Conservation (phyloP, 495 filamentous ascomycete genomes). For the Daldinia bambusicola region DNA sequence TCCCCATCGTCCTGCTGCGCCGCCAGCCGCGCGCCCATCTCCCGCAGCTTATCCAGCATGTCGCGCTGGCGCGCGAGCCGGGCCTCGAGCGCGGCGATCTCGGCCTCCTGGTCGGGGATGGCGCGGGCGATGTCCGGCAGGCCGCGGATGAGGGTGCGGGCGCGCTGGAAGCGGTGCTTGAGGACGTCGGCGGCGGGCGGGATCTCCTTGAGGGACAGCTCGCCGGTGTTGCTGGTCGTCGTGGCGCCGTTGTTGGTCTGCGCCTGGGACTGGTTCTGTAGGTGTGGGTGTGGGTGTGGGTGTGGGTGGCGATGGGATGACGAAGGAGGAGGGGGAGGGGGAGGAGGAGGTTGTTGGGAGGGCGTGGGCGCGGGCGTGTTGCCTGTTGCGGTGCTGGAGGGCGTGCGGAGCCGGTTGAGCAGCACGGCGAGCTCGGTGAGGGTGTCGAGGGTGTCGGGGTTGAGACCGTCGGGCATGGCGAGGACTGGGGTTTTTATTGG, state of each 20-base stretch:
- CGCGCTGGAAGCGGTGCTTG: slow-evolving; percentile 82
- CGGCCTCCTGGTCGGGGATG: slow-evolving; percentile 80
- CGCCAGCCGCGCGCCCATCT: slow-evolving; percentile 54
- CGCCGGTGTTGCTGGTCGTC: slow-evolving; percentile 37
- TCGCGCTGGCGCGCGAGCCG: slow-evolving; percentile 67
- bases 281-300: slow-evolving; percentile 48
- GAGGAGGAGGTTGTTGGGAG: slow-evolving; percentile 31
- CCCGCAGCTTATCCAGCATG: slow-evolving; percentile 58
- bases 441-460: slow-evolving; percentile 79
- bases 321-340: too few relatives aligned
- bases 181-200: slow-evolving; percentile 76
- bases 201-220: slow-evolving; percentile 80
- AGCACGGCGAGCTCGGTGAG: slow-evolving; percentile 83
- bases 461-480: slow-evolving; percentile 58
- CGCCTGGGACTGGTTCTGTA: slow-evolving; percentile 43
- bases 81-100: slow-evolving; percentile 80
- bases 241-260: slow-evolving; percentile 42
- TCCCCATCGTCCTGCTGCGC: slow-evolving; percentile 45
- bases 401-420: slow-evolving; percentile 73
- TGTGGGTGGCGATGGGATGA: too few relatives aligned
- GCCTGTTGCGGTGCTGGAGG: slow-evolving; percentile 27
- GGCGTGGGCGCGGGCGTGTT: slow-evolving; percentile 26
- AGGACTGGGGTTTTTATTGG: slow-evolving; percentile 33
- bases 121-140: slow-evolving; percentile 79
- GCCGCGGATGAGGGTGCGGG: slow-evolving; percentile 70